These are phyloP conservation scores for Ilex asprella DNA, from an alignment of 257 asterid genomes.

Conservation along the genomic window DNA sequence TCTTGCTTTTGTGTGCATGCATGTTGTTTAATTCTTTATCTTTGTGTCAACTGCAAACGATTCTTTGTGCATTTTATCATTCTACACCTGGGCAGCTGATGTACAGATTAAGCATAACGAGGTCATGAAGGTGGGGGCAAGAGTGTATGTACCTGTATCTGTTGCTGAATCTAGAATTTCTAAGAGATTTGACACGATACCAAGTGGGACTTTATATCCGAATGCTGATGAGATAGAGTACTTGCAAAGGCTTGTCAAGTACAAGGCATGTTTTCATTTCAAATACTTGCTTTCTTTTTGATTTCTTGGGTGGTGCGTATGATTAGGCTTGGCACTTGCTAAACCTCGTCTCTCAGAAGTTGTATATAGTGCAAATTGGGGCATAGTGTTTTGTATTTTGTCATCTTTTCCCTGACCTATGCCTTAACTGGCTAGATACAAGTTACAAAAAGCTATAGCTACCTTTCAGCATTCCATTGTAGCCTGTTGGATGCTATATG, in stretches of 20 bases:
- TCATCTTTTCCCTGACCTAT: too few relatives aligned
- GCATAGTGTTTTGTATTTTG: too few relatives aligned
- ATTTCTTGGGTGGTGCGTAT: too few relatives aligned
- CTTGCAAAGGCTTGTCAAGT: slow-evolving; percentile 71
- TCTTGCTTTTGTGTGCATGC: background rate
- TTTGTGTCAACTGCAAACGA: background rate
- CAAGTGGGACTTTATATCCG: slow-evolving; percentile 75
- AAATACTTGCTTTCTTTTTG: background rate
- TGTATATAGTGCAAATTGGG: too few relatives aligned
- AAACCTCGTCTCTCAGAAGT: too few relatives aligned
- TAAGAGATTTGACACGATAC: slow-evolving; percentile 82
- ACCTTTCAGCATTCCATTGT: too few relatives aligned
- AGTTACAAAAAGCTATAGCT: too few relatives aligned
- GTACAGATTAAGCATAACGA: slow-evolving; percentile 66
- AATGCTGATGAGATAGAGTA: slow-evolving; percentile 95
- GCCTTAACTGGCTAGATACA: too few relatives aligned
- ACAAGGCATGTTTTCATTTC: slow-evolving; percentile 49
- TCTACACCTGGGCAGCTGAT: slow-evolving; percentile 7
- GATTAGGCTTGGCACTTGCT: too few relatives aligned
- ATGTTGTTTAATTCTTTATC: background rate
- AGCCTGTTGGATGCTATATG: background rate
- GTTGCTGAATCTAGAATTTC: slow-evolving; percentile 66
- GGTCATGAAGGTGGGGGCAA: slow-evolving; percentile 57
- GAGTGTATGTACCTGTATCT: slow-evolving; percentile 64
- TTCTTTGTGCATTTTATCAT: slow-evolving; percentile 1